Evolutionary conservation across 805 yeast genomes (phyloP), one percentile per base, ranked within the genome.

Genomic region (Kazachstania psychrophila): DNA sequence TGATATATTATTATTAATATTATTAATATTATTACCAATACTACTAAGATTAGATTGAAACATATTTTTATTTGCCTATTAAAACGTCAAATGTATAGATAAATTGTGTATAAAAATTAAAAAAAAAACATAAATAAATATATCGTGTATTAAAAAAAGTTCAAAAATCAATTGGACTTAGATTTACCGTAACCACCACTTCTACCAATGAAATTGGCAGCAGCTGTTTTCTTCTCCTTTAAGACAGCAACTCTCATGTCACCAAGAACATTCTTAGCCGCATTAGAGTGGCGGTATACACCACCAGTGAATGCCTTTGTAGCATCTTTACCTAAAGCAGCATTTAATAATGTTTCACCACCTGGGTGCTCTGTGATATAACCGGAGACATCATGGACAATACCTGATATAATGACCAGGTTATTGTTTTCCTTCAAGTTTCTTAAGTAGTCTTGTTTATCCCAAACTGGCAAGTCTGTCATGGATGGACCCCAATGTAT

Each of bases 281-380:
- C 92, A 50, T 82, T 83, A 7, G 89, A 79, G 55, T 83, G 94
- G 10, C 82, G 75, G 54, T 83, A 83, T 22, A 83, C 92, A 55
- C 85, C 88, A 56, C 94, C 94, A 55, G 79, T 79, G 68, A 83
- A 83, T 1, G 88, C 92, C 55, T 72, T 73, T 11, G 89, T 79
- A 19, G 89, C 89, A 58, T 83, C 92, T 58, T 80, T 82, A 51
- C 89, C 88, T 42, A 72, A 62, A 2, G 88, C 77, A 23, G 87
- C 77, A 48, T 73, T 69, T 33, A 83, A 61, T 44, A 83, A 64
- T 32, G 85, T 77, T 54, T 72, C 76, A 47, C 94, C 94, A 70
- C 94, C 94, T 45, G 94, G 94, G 56, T 83, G 94, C 53, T 79
- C 84, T 40, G 72, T 69, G 46, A 80, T 69, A 58, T 80, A 82